phyloP scores from a whole-genome alignment of 2,329 filamentous ascomycete genomes.

The Pseudogymnoascus verrucosus region DNA sequence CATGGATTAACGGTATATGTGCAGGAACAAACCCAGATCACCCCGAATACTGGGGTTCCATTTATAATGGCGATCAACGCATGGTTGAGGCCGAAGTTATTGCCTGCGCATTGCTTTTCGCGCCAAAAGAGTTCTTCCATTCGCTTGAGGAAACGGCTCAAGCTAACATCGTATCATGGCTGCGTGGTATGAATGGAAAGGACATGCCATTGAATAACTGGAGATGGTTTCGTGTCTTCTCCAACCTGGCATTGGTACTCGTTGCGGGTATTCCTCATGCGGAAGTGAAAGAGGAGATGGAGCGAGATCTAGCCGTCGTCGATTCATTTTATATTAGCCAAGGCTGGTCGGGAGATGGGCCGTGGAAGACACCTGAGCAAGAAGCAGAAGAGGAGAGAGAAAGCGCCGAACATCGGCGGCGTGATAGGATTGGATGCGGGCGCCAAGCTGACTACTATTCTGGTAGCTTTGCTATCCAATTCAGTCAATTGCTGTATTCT shows the following conservation, averaged over 20 bases:
- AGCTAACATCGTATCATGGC: conserved; percentile 34
- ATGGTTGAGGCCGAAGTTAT: conserved; percentile 48
- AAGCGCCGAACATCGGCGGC: background rate
- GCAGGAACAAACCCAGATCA: conserved; percentile 27
- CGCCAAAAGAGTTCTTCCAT: conserved; percentile 32
- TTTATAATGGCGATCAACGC: conserved; percentile 39
- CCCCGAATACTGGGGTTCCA: conserved; percentile 39
- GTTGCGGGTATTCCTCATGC: conserved; percentile 31
- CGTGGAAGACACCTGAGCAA: conserved; percentile 30
- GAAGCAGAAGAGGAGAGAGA: conserved; percentile 14
- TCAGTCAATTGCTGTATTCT: conserved; percentile 39
- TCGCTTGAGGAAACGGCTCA: conserved; percentile 25
- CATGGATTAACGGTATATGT: conserved; percentile 10
- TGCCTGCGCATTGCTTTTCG: conserved; percentile 38
- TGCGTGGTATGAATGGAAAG: conserved; percentile 35
- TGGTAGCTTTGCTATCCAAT: conserved; percentile 45
- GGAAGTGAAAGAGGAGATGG: conserved; percentile 30
- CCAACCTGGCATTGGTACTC: conserved; percentile 37
- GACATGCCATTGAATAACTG: conserved; percentile 41
- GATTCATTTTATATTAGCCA: conserved; percentile 37
- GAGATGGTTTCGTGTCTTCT: conserved; percentile 45
- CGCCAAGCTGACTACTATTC: conserved; percentile 44
- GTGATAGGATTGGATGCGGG: background rate
- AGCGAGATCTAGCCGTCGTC: conserved; percentile 35
- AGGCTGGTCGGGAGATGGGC: conserved; percentile 41